phyloP scores from a whole-genome alignment of 1,139 yeast genomes.

The Lodderomyces margitis region DNA sequence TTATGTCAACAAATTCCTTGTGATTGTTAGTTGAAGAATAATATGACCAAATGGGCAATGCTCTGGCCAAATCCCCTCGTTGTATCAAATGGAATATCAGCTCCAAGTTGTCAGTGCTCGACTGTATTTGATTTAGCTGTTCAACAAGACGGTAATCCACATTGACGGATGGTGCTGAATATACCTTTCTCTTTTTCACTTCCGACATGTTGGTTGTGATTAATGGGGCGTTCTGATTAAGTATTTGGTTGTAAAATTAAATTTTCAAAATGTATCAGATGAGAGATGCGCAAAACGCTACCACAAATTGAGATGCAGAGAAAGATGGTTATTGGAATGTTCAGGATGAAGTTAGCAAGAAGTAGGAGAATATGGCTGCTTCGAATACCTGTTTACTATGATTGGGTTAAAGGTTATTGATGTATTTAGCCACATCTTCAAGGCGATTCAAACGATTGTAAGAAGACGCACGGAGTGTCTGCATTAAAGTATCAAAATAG shows the following conservation, averaged over 20 bases:
- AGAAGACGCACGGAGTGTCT: too few relatives aligned
- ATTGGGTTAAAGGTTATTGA: too few relatives aligned
- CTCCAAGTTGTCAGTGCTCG: conserved; percentile 4
- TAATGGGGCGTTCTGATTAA: neutral
- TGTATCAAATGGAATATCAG: conserved; percentile 16
- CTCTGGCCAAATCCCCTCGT: conserved; percentile 18
- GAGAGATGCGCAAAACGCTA: too few relatives aligned
- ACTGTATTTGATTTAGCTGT: conserved; percentile 14
- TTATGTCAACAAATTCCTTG: conserved; percentile 41
- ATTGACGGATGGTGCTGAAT: conserved; percentile 15
- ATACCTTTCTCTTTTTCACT: conserved; percentile 10
- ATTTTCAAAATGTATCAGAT: neutral
- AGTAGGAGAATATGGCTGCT: too few relatives aligned
- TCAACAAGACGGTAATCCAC: conserved; percentile 15
- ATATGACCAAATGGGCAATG: conserved; percentile 52
- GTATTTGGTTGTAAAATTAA: neutral
- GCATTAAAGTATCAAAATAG: too few relatives aligned
- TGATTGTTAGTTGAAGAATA: conserved; percentile 65
- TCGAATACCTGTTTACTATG: too few relatives aligned
- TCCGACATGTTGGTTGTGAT: conserved; percentile 9
- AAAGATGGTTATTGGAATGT: too few relatives aligned
- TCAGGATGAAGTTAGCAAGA: too few relatives aligned
- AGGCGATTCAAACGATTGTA: too few relatives aligned
- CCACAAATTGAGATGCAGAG: too few relatives aligned
- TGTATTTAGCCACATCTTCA: too few relatives aligned